phyloP scores from a whole-genome alignment of 2,329 filamentous ascomycete species.

The Corniculantispora saksenae region DNA sequence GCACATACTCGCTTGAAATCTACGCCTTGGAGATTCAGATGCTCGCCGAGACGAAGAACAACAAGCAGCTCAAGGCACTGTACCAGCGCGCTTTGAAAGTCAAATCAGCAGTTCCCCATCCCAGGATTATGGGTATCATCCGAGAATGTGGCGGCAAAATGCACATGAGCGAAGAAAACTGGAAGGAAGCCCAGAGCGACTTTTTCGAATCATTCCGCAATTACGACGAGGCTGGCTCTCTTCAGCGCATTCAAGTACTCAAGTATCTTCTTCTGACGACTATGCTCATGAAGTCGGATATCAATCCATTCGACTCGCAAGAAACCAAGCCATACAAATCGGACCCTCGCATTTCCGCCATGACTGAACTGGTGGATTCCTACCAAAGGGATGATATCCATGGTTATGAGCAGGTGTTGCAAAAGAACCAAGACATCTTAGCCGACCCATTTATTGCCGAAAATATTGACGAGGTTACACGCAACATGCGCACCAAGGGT shows the following conservation, averaged over 20 bases:
- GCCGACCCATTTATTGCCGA: conserved; percentile 95
- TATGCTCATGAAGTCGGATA: conserved; percentile 97
- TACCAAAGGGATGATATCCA: conserved; percentile 96
- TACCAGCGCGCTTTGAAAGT: conserved; percentile 92
- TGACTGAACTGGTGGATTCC: conserved; percentile 95
- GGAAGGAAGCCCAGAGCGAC: conserved; percentile 94
- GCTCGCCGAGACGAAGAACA: conserved; percentile 95
- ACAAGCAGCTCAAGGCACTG: conserved; percentile 90
- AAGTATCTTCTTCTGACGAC: conserved; percentile 96
- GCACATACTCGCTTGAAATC: conserved; percentile 92
- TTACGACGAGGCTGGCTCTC: conserved; percentile 95
- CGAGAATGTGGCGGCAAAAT: conserved; percentile 98
- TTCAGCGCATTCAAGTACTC: conserved; percentile 94
- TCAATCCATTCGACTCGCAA: conserved; percentile 98
- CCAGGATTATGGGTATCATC: conserved; percentile 99
- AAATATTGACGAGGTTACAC: conserved; percentile 98
- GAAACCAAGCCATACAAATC: conserved; percentile 98
- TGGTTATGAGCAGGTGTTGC: conserved; percentile 83
- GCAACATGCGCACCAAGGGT: conserved; percentile 96
- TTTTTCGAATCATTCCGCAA: conserved; percentile 99
- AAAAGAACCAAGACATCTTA: conserved; percentile 84
- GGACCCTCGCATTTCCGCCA: conserved; percentile 90
- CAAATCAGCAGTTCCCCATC: conserved; percentile 94
- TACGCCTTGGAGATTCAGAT: conserved; percentile 98
- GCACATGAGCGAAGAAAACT: conserved; percentile 99